Evolutionary conservation across 2,329 filamentous ascomycete genomes (phyloP).

Genomic region (Karstenula rhodostoma): DNA sequence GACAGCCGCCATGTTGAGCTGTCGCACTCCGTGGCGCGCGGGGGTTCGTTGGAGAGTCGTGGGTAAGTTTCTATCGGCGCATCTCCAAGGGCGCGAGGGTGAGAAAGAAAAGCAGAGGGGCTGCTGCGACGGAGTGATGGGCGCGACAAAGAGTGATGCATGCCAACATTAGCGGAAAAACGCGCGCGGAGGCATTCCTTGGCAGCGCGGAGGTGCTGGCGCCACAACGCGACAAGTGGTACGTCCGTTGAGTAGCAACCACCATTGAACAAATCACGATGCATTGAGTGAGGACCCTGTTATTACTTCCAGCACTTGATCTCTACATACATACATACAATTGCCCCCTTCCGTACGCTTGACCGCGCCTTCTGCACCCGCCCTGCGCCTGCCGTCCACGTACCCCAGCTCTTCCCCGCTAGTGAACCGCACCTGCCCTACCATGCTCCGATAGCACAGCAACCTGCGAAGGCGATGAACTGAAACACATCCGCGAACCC

Average conservation of each 20-base stretch:
- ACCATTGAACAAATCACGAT: not conserved
- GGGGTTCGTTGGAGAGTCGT: conserved; percentile 21
- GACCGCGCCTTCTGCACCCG: not conserved
- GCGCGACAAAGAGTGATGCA: conserved; percentile 13
- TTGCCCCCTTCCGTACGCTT: not conserved
- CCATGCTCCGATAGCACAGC: conserved; percentile 3
- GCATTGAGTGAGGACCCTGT: not conserved
- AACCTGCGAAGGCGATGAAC: not conserved
- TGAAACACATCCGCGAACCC: not conserved
- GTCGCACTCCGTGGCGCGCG: conserved; percentile 13
- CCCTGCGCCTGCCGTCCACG: conserved; percentile 1
- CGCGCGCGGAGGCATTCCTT: not conserved
- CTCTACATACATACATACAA: not conserved
- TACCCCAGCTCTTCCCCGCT: conserved; percentile 10
- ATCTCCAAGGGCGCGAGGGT: conserved; percentile 6
- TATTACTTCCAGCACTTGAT: not conserved
- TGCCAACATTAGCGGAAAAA: not conserved
- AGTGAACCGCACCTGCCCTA: not conserved
- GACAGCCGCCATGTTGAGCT: conserved; percentile 58
- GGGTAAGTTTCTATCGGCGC: conserved; percentile 5
- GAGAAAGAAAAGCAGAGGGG: not conserved
- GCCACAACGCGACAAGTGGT: conserved; percentile 8
- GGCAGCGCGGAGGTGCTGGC: conserved; percentile 1
- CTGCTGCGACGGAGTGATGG: conserved; percentile 6
- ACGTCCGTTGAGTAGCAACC: not conserved